A percentile compares a stretch with the other conserved stretches of the same genome.
Evolutionary conservation across 2,329 filamentous ascomycete genomes (phyloP).

Genomic region (Monilinia fructigena): DNA sequence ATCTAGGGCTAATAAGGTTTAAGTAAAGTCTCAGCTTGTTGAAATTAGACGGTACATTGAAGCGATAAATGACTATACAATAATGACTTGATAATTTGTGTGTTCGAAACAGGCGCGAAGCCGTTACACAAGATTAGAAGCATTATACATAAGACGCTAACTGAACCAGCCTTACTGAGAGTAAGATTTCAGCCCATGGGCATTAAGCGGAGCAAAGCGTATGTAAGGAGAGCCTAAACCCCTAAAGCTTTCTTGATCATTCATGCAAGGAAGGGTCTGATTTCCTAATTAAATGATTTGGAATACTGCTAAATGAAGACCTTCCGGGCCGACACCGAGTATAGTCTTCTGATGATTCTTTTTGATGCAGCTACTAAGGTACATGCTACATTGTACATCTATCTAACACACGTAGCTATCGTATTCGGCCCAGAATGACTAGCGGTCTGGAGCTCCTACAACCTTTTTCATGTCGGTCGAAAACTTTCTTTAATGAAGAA

Average conservation of each 20-base stretch:
- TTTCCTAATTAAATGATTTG: constrained; percentile 6
- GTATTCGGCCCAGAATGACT: constrained; percentile 13
- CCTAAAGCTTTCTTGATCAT: constrained; percentile 1
- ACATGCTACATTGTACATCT: neutral
- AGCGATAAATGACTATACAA: neutral
- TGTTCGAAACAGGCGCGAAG: constrained; percentile 11
- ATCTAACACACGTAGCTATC: constrained; percentile 7
- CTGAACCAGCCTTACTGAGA: constrained; percentile 3
- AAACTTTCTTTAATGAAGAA: neutral
- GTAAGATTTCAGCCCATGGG: constrained; percentile 6
- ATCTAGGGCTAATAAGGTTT: too few relatives aligned
- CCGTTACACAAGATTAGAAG: constrained; percentile 14
- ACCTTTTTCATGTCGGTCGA: neutral
- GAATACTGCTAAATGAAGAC: constrained; percentile 5
- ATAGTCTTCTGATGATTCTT: constrained; percentile 1
- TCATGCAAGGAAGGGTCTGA: constrained; percentile 15
- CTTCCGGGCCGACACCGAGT: too few relatives aligned
- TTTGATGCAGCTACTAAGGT: neutral
- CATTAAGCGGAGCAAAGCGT: neutral
- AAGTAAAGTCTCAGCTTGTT: too few relatives aligned
- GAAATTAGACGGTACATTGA: neutral
- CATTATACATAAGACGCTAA: neutral
- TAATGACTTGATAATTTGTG: constrained; percentile 13
- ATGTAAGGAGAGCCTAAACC: constrained; percentile 10
- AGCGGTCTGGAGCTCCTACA: constrained; percentile 17